Evolutionary conservation across 1,139 yeast species (phyloP), one percentile per base, ranked within the genome.

Genomic region (Maudiozyma humilis): DNA sequence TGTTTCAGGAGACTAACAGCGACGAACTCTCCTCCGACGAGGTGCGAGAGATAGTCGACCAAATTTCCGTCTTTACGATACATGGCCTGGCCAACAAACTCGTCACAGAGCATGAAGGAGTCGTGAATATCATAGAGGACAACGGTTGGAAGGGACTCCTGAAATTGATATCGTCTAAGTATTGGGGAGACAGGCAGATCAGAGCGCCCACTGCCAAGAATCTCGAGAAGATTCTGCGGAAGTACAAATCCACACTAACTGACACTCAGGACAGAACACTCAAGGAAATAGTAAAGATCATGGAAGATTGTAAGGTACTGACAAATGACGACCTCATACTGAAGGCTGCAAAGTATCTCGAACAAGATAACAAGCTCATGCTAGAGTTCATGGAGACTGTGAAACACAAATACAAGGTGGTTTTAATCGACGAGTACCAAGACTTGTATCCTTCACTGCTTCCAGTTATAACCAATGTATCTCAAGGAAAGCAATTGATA

Each of bases 371-470:
- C 4, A 10, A n/a, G 5, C 41, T 39, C 8, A 15, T 38, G 5
- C 32, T 40, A 5, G 39, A 36, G 13, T 53, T 53, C 20, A 51
- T 57, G 2, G 23, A 31, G 4, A 44, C 43, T 23, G 18, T 55
- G 4, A 49, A 50, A 4, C 33, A 52, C 2, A 47, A 54, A 3
- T 62, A 61, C 46, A 66, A 67, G 40, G 65, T 67, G 3, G 67
- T 82, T 0, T 60, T 84, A 0, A 78, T 83, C 12, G 94, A 84
- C 61, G 94, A 84, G 60, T 80, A 79, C 55, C 93, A 84, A 58
- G 94, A 84, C 60, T 70, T 82, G 62, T 74, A 78, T 50, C 70
- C 72, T 0, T 68, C 67, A n/a, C 65, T 82, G 20, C 57, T 75
- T 38, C 65, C 68, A 12, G 59, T 83, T 4, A 60, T 82, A 3